Percentiles rank a stretch among this genome's conserved stretches.
These are phyloP conservation scores for Mitragyna speciosa DNA, from an alignment of 257 asterid genomes.

Conservation along the genomic window DNA sequence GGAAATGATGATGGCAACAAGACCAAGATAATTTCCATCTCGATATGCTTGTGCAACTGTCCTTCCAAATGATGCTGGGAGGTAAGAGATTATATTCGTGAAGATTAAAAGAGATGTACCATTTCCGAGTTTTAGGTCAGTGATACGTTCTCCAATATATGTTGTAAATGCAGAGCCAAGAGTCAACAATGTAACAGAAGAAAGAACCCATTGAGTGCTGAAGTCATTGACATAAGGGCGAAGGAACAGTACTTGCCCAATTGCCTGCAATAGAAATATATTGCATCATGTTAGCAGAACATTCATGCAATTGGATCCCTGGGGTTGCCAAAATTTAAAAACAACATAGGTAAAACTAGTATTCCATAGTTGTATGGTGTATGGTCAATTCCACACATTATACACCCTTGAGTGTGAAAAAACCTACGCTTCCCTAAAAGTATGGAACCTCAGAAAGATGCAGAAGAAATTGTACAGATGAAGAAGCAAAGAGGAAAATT, in stretches of 20 bases:
- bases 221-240: conserved; percentile 95
- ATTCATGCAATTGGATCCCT: too few species aligned
- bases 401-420: background rate
- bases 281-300: background rate
- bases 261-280: conserved; percentile 60
- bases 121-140: conserved; percentile 92
- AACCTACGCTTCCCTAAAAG: background rate
- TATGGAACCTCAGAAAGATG: background rate
- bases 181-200: conserved; percentile 72
- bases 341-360: background rate
- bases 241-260: conserved; percentile 87
- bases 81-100: conserved; percentile 93
- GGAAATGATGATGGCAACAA: conserved; percentile 62
- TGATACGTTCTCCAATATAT: conserved; percentile 81
- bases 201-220: conserved; percentile 81
- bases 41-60: conserved; percentile 76
- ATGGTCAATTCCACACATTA: background rate
- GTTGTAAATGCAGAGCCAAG: conserved; percentile 84
- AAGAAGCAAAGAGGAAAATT: background rate
- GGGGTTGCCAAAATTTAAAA: background rate
- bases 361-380: background rate
- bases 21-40: conserved; percentile 91
- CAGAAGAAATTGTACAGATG: background rate
- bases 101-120: conserved; percentile 95
- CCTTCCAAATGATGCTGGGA: conserved; percentile 97